Conservation (phyloP, 1,139 yeast genomes). For the Hemisphaericaspora subhashii region DNA sequence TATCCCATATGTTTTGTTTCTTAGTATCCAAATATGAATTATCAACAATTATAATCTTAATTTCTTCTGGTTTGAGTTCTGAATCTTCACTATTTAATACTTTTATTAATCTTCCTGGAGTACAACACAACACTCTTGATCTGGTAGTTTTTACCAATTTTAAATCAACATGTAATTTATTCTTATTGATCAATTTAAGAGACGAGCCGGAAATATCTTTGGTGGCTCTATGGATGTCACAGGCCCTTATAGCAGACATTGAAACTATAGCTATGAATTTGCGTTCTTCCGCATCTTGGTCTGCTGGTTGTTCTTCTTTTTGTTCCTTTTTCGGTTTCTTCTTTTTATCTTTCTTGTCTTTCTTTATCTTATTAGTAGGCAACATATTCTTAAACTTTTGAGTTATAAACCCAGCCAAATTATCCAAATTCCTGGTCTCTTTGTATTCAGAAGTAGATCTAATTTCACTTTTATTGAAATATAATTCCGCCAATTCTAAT, state of each 20-base stretch:
- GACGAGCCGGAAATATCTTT: slow-evolving; percentile 56
- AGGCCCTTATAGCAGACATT: slow-evolving; percentile 71
- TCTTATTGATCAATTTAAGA: slow-evolving; percentile 65
- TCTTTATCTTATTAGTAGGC: slow-evolving; percentile 26
- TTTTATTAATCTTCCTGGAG: slow-evolving; percentile 62
- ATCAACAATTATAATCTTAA: slow-evolving; percentile 61
- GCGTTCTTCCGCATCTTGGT: slow-evolving; percentile 25
- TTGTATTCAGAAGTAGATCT: slow-evolving; percentile 52
- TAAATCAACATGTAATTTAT: slow-evolving; percentile 59
- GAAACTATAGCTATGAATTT: slow-evolving; percentile 59
- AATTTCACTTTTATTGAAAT: slow-evolving; percentile 48
- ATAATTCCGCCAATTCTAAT: slow-evolving; percentile 60
- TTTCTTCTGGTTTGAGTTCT: slow-evolving; percentile 44
- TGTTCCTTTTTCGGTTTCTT: slow-evolving; percentile 9
- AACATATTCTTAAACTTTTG: slow-evolving; percentile 46
- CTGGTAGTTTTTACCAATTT: slow-evolving; percentile 49
- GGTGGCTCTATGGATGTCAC: slow-evolving; percentile 68
- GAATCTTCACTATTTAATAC: slow-evolving; percentile 44
- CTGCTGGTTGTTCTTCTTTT: slow-evolving; percentile 14
- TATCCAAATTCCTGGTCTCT: slow-evolving; percentile 47
- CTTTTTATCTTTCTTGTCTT: slow-evolving; percentile 18
- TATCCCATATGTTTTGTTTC: slow-evolving; percentile 64
- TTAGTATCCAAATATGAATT: slow-evolving; percentile 64
- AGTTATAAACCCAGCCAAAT: slow-evolving; percentile 46
- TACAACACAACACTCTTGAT: slow-evolving; percentile 57